These are phyloP conservation scores for Neolentinus lepideus DNA, from an alignment of 1,284 basidiomycete species.

Conservation along the genomic window DNA sequence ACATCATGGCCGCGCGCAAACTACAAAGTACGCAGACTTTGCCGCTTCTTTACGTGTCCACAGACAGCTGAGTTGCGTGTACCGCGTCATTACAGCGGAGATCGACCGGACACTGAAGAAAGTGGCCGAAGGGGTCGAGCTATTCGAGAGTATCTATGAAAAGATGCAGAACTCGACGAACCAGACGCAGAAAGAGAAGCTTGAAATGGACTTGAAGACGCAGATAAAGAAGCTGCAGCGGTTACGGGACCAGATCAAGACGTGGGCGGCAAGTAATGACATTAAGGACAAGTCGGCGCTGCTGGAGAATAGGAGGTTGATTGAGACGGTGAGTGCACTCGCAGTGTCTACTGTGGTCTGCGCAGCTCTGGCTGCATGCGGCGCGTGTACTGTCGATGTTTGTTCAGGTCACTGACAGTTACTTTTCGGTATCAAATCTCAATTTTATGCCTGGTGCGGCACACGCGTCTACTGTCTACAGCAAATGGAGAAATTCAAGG, in stretches of 20 bases:
- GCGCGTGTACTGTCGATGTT: not conserved
- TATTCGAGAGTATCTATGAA: constrained; percentile 93
- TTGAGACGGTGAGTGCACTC: constrained; percentile 82
- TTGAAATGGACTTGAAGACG: constrained; percentile 91
- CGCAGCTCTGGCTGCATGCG: constrained; percentile 6
- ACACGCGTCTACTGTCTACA: constrained; percentile 27
- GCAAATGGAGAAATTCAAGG: constrained; percentile 99
- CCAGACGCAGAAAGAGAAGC: constrained; percentile 95
- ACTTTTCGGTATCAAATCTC: not conserved
- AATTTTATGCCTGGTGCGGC: constrained; percentile 11
- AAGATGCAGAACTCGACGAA: constrained; percentile 94
- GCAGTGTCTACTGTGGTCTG: constrained; percentile 6
- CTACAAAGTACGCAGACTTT: constrained; percentile 55
- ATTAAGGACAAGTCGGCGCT: constrained; percentile 98
- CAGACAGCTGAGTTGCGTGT: constrained; percentile 6
- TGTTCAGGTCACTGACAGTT: not conserved
- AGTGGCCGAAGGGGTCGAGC: constrained; percentile 88
- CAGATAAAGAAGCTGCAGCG: constrained; percentile 99
- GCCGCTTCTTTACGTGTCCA: not conserved
- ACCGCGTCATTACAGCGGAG: constrained; percentile 55
- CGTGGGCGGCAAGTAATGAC: constrained; percentile 96
- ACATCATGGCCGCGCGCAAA: constrained; percentile 74
- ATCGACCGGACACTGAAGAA: constrained; percentile 96
- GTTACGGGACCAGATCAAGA: constrained; percentile 98
- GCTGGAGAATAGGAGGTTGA: constrained; percentile 90